phyloP scores from a whole-genome alignment of 805 yeast species.

The Metschnikowia arizonensis region DNA sequence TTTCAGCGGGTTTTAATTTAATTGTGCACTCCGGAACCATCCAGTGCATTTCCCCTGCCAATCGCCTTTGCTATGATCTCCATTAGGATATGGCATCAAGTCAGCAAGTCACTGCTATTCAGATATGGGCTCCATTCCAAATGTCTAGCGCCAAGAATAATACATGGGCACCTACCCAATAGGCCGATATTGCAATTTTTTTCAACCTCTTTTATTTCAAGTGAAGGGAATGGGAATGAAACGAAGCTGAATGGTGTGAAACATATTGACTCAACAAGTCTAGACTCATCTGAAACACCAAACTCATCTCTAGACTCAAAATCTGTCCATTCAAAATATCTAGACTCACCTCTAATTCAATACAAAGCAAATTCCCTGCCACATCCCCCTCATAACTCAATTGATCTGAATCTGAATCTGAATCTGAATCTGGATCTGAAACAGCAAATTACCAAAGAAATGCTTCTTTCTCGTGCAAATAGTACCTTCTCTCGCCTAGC shows the following conservation, averaged over 20 bases:
- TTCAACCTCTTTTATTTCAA: not conserved
- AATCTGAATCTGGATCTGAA: not conserved
- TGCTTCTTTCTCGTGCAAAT: conserved; percentile 26
- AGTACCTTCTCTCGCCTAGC: conserved; percentile 27
- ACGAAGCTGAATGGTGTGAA: not conserved
- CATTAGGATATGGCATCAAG: not conserved
- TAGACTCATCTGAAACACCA: no score
- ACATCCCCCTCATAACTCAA: no score
- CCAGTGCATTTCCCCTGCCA: not conserved
- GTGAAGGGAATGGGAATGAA: no score
- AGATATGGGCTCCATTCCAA: not conserved
- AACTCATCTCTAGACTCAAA: no score
- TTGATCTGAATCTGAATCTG: no score
- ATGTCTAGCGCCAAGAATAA: not conserved
- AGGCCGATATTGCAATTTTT: not conserved
- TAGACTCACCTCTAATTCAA: no score
- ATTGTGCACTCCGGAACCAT: no score
- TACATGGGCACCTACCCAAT: not conserved
- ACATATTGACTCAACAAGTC: no score
- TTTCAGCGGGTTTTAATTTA: no score
- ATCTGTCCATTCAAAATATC: no score
- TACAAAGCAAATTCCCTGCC: no score
- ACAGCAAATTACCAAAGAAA: conserved; percentile 20
- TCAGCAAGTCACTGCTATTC: not conserved
- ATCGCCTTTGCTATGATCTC: not conserved